Evolutionary conservation across 495 filamentous ascomycete genomes (phyloP).

Genomic region (Cercophora samala): DNA sequence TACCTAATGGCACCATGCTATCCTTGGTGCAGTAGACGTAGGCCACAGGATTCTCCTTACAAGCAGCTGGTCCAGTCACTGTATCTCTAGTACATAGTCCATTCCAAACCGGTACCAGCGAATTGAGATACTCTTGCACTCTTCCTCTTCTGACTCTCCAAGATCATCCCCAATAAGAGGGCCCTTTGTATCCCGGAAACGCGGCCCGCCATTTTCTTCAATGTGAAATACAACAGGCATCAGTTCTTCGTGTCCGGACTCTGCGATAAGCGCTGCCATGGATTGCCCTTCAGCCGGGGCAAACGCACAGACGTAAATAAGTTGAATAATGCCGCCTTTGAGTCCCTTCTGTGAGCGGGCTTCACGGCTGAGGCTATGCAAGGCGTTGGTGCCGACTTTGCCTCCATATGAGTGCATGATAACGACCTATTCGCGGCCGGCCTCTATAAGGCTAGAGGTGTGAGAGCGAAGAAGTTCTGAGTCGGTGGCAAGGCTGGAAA

Average conservation of each 20-base stretch:
- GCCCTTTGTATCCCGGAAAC: neutral
- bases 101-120: neutral
- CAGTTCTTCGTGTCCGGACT: neutral
- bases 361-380: neutral
- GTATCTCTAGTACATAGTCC: neutral
- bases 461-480: neutral
- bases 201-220: neutral
- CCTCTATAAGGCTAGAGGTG: neutral
- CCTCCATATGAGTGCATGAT: conserved; percentile 2
- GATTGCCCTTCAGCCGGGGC: neutral
- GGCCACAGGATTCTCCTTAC: neutral
- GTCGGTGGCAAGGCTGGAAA: neutral
- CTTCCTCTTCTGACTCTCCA: neutral
- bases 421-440: neutral
- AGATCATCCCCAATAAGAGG: neutral
- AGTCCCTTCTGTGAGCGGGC: neutral
- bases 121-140: neutral
- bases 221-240: neutral
- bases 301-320: neutral
- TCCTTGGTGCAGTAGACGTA: conserved; percentile 4
- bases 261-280: neutral
- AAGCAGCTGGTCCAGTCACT: neutral
- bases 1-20: neutral
- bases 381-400: neutral
- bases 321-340: neutral